These are phyloP conservation scores for Aspergillus affinis DNA, from an alignment of 495 filamentous ascomycete genomes.

Conservation along the genomic window DNA sequence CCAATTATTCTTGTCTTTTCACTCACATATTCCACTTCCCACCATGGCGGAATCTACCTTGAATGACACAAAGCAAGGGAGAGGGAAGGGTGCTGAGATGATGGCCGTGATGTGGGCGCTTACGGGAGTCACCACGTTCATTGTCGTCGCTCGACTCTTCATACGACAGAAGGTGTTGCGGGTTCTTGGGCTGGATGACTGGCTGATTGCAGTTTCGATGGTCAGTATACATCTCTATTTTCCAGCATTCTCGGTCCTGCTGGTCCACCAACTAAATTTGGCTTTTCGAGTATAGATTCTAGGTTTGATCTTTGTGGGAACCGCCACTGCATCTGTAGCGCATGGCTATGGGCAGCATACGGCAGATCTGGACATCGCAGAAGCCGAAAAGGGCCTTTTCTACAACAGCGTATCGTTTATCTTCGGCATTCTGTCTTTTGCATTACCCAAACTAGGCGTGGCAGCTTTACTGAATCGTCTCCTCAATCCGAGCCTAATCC, in stretches of 20 bases:
- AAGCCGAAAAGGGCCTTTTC: constrained; percentile 20
- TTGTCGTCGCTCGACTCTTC: constrained; percentile 43
- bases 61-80: neutral
- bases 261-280: neutral
- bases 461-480: constrained; percentile 28
- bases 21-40: neutral
- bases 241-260: neutral
- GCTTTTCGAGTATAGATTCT: constrained; percentile 14
- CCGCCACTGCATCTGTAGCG: constrained; percentile 23
- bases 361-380: constrained; percentile 10
- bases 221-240: constrained; percentile 20
- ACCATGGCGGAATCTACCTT: constrained; percentile 11
- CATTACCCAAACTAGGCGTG: constrained; percentile 30
- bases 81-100: constrained; percentile 39
- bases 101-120: constrained; percentile 42
- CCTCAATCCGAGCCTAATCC: constrained; percentile 21
- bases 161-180: constrained; percentile 45
- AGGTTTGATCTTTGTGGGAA: constrained; percentile 20
- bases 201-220: constrained; percentile 45
- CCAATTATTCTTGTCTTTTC: neutral
- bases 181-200: constrained; percentile 52
- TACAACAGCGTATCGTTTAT: constrained; percentile 27
- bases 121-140: constrained; percentile 31
- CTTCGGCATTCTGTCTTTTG: constrained; percentile 30
- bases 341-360: constrained; percentile 32